Percentiles rank a stretch among this genome's conserved stretches.
phyloP scores from a whole-genome alignment of 2,329 filamentous ascomycete species.

The Pseudocercospora eumusae region DNA sequence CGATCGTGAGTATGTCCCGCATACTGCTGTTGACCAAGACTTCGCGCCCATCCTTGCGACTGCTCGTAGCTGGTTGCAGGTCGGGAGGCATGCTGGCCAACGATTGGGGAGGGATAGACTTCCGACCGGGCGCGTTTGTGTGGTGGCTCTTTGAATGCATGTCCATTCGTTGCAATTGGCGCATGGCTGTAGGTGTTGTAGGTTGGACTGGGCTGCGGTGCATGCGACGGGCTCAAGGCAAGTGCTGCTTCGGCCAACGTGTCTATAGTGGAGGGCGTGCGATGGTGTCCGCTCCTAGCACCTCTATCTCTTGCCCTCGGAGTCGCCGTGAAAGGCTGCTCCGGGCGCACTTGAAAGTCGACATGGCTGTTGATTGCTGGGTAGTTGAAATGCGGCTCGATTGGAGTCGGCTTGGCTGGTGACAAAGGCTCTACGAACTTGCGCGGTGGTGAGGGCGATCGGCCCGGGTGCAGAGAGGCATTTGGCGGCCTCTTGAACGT shows the following conservation, averaged over 20 bases:
- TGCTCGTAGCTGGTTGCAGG: slow-evolving; percentile 52
- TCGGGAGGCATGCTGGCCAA: slow-evolving; percentile 43
- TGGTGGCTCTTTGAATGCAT: slow-evolving; percentile 51
- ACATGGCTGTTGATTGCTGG: slow-evolving; percentile 35
- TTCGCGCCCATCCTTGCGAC: slow-evolving; percentile 34
- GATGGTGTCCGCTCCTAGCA: slow-evolving; percentile 32
- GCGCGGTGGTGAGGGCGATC: slow-evolving; percentile 40
- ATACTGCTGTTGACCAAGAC: slow-evolving; percentile 18
- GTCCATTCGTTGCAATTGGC: slow-evolving; percentile 30
- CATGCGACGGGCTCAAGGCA: slow-evolving; percentile 41
- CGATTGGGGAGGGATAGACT: slow-evolving; percentile 51
- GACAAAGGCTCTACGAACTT: slow-evolving; percentile 41
- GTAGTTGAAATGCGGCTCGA: slow-evolving; percentile 42
- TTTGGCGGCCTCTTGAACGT: slow-evolving; percentile 35
- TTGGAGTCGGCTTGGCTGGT: slow-evolving; percentile 31
- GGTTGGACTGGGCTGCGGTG: slow-evolving; percentile 20
- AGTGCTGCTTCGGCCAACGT: slow-evolving; percentile 48
- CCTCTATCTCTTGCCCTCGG: slow-evolving; percentile 25
- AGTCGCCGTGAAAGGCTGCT: slow-evolving; percentile 26
- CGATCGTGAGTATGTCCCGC: slow-evolving; percentile 34
- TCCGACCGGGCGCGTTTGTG: slow-evolving; percentile 64
- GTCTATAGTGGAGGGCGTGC: slow-evolving; percentile 45
- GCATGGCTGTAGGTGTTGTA: slow-evolving; percentile 28
- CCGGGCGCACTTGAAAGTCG: slow-evolving; percentile 28
- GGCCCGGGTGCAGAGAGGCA: slow-evolving; percentile 20